phyloP scores from a whole-genome alignment of 1,284 basidiomycete species.

The Ganoderma resinaceum region DNA sequence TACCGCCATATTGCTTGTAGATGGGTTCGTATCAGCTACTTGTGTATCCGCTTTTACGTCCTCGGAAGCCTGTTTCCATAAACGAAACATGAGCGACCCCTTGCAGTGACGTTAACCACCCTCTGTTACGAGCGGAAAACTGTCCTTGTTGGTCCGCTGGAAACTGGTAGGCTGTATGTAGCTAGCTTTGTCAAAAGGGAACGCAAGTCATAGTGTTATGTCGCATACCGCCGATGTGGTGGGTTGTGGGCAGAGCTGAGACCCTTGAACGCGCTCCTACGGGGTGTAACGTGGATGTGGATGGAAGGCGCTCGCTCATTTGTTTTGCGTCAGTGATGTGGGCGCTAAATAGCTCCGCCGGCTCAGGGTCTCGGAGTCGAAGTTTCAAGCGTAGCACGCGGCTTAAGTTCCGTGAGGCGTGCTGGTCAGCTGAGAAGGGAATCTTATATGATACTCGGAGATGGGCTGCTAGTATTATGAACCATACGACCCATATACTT shows the following conservation, averaged over 20 bases:
- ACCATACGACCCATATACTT: constrained; percentile 3
- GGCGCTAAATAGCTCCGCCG: background rate
- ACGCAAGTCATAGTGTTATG: background rate
- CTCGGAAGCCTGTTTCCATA: constrained; percentile 61
- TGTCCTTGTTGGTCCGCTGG: background rate
- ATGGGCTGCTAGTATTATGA: constrained; percentile 3
- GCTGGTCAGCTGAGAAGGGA: background rate
- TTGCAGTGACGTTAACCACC: constrained; percentile 6
- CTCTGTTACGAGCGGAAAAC: background rate
- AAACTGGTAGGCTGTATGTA: background rate
- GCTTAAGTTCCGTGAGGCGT: background rate
- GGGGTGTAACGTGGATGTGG: background rate
- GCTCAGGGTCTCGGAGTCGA: background rate
- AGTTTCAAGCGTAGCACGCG: background rate
- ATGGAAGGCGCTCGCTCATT: background rate
- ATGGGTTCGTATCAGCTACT: background rate
- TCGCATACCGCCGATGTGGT: background rate
- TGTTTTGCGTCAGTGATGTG: background rate
- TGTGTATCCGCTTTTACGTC: constrained; percentile 25
- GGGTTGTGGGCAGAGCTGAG: background rate
- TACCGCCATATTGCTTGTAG: background rate
- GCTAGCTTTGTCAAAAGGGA: background rate
- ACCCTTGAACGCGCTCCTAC: constrained; percentile 2
- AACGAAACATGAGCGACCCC: constrained; percentile 52
- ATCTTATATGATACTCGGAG: background rate